Conservation (phyloP, 139 green algal genomes). For the Pseudopediastrum boryanum region DNA sequence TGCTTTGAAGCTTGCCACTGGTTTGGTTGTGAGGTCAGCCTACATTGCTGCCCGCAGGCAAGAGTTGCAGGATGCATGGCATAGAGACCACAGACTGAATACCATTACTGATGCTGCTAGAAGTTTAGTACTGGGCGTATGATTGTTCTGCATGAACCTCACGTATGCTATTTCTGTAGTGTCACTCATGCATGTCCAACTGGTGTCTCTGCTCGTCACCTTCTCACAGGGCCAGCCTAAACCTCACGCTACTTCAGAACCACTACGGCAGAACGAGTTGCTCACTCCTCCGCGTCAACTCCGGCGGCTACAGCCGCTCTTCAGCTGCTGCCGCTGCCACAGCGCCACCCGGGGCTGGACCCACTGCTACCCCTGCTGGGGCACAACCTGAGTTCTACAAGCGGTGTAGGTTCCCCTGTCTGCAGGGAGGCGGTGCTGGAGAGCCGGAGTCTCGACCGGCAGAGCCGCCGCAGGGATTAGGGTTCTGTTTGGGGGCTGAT, state of each 20-base stretch:
- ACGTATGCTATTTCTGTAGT: too few species aligned
- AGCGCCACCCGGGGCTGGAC: not conserved
- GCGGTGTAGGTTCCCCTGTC: constrained; percentile 28
- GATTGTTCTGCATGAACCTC: too few species aligned
- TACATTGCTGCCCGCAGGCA: too few species aligned
- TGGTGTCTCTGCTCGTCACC: too few species aligned
- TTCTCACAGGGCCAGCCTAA: too few species aligned
- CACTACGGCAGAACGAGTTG: constrained; percentile 47
- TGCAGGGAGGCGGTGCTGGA: constrained; percentile 45
- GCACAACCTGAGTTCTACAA: constrained; percentile 48
- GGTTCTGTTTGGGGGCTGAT: constrained; percentile 37
- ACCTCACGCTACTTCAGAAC: constrained; percentile 35
- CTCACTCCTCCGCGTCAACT: constrained; percentile 57
- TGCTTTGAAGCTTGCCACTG: too few species aligned
- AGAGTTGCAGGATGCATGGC: too few species aligned
- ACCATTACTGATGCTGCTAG: too few species aligned
- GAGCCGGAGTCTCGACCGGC: constrained; percentile 47
- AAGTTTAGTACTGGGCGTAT: too few species aligned
- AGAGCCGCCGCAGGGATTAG: constrained; percentile 42
- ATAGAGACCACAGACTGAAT: too few species aligned
- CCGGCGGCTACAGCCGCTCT: constrained; percentile 5
- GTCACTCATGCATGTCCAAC: too few species aligned
- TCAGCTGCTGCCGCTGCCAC: not conserved
- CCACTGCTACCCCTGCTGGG: not conserved
- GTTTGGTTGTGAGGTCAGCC: too few species aligned